Evolutionary conservation across 2,329 filamentous ascomycete genomes (phyloP), one percentile per base, ranked within the genome.

Genomic region (Aureobasidium melanogenum): DNA sequence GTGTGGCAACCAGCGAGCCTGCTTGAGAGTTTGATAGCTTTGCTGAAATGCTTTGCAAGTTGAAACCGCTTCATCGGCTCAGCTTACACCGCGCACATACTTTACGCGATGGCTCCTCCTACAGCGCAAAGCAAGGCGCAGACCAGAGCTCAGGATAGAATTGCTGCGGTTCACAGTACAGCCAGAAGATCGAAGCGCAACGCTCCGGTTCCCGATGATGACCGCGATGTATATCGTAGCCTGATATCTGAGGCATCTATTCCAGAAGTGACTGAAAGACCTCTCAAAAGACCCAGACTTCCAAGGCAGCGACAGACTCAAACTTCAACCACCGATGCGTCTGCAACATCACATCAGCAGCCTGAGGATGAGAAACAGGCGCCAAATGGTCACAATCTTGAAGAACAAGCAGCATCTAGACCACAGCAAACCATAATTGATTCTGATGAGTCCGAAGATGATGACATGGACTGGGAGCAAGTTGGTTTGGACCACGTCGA

Each of bases 401-500:
- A 58, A 24, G 47, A 56, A 5, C 59, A 63, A 28, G 12, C 47
- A 17, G 7, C 38, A 30, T 24, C 30, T 14, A 54, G 14, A 39
- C 62, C 44, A 24, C 58, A 48, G 15, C 63, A 65, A 51, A 65
- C 62, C 10, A 43, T 59, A 14, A 50, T 62, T 4, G 63, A 65
- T 46, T 65, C 63, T 17, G 82, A 83, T 63, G 82, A 82, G n/a
- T 83, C 82, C 12, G 76, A 74, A 12, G 80, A 80, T 32, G 80
- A 78, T 57, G 83, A 86, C 57, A 73, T 82, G 63, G 84, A 85
- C 50, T 88, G 85, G 79, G 84, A 88, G 71, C 84, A 85, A 64
- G 77, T 85, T 48, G 77, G 80, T 60, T 70, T 81, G 19, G 71
- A 75, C n/a, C 70, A 73, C 5, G 64, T 69, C 12, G 59, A 17